Conservation (phyloP, 1,284 basidiomycete species). For the Malassezia yamatoensis region DNA sequence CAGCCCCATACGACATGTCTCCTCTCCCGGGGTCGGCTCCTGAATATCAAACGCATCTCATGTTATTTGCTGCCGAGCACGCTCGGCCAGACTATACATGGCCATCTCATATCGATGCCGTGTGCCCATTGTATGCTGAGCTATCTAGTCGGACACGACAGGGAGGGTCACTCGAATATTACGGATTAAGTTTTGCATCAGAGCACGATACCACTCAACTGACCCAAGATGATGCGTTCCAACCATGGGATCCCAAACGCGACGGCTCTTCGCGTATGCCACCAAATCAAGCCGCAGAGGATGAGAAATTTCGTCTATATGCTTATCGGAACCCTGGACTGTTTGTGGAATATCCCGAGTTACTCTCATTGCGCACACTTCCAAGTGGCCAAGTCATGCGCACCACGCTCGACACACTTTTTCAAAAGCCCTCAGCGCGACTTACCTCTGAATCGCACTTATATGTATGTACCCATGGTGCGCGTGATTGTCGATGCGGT, state of each 20-base stretch:
- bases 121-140: constrained; percentile 33
- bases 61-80: constrained; percentile 27
- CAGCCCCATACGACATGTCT: constrained; percentile 30
- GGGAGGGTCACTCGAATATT: constrained; percentile 33
- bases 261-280: constrained; percentile 26
- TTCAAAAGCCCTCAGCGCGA: neutral
- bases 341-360: constrained; percentile 24
- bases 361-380: constrained; percentile 29
- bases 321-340: constrained; percentile 28
- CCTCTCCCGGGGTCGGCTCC: constrained; percentile 36
- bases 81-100: constrained; percentile 23
- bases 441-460: constrained; percentile 33
- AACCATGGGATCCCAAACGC: constrained; percentile 29
- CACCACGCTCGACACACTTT: neutral
- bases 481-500: constrained; percentile 48
- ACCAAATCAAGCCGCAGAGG: constrained; percentile 26
- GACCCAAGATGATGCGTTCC: neutral
- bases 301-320: constrained; percentile 29
- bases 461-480: constrained; percentile 48
- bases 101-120: constrained; percentile 34
- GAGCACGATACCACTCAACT: constrained; percentile 9
- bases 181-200: constrained; percentile 28
- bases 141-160: constrained; percentile 27
- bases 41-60: constrained; percentile 32
- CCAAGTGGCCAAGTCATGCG: constrained; percentile 23